Evolutionary conservation across 208 protist genomes (phyloP), one percentile per base, ranked within the genome.

Genomic region (Angomonas deanei): DNA sequence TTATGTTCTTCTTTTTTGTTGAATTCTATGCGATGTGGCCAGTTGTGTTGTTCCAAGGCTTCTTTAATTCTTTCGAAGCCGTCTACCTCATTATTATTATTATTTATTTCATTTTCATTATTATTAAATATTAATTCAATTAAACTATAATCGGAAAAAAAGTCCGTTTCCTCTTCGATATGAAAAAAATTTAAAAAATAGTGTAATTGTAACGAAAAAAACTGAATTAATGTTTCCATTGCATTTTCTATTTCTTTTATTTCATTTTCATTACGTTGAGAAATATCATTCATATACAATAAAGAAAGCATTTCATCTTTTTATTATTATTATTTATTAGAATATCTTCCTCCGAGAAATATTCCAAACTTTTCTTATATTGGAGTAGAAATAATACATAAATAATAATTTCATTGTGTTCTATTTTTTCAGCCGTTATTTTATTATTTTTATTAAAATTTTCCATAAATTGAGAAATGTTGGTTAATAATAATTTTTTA

Each of bases 21-120:
- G 19, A 15, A 19, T 0, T 57, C 10, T 26, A 4, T 50, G 50
- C 52, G 21, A 46, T 52, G 36, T 3, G 69, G 78, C 85, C 85
- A 92, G 4, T 76, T 39, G 33, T 88, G 77, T 60, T 92, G 85
- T 36, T 77, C 55, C 36, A 92, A 50, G 0, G 78, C 74, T 31
- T 92, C 81, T 10, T 52, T 50, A 19, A 92, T 42, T 28, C 81
- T 74, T 1, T 60, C 49, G 23, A 31, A 4, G 11, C 72, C 74
- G n/a, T 83, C 68, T 32, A 53, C 27, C 1, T 52, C 50, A 3
- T n/a, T 27, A 26, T 10, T 17, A 27, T 24, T 39, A 24, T 17
- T 47, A 13, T 58, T 33, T 34, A 11, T 58, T 34, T 58, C 24
- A 10, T 58, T 34, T 58, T 32, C 19, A 5, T 58, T 33, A 6